A percentile compares a stretch with the other conserved stretches of the same genome.
phyloP scores from a whole-genome alignment of 2,329 filamentous ascomycete genomes.

The Thermothelomyces thermophilus region DNA sequence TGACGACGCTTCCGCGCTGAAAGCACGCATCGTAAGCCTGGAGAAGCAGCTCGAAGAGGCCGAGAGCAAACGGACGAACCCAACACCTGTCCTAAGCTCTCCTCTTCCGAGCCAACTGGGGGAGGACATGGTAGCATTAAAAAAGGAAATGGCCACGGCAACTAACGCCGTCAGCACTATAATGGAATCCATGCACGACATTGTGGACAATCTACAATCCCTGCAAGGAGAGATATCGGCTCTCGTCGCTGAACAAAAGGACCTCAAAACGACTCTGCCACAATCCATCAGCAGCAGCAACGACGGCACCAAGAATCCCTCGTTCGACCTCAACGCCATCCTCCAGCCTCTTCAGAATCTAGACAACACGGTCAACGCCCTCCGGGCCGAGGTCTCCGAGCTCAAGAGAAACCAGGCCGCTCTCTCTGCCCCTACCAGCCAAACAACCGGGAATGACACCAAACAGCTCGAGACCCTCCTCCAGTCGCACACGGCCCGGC shows the following conservation, averaged over 20 bases:
- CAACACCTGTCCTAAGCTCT: background rate
- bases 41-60: slow-evolving; percentile 13
- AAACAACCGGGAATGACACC: background rate
- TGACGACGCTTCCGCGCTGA: background rate
- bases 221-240: slow-evolving; percentile 12
- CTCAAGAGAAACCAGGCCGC: background rate
- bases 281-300: background rate
- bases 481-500: slow-evolving; percentile 12
- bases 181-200: slow-evolving; percentile 22
- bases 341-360: slow-evolving; percentile 13
- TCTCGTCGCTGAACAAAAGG: slow-evolving; percentile 5
- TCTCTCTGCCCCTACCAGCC: background rate
- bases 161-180: slow-evolving; percentile 13
- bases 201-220: slow-evolving; percentile 15
- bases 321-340: background rate
- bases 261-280: background rate
- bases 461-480: slow-evolving; percentile 8
- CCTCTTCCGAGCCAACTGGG: background rate
- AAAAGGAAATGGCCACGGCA: slow-evolving; percentile 7
- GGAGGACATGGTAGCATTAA: background rate
- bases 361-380: background rate
- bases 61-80: slow-evolving; percentile 1
- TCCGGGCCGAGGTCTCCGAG: slow-evolving; percentile 13
- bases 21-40: slow-evolving; percentile 3
- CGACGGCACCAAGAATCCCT: background rate